These are phyloP conservation scores for Thielaviopsis euricoi DNA, from an alignment of 2,329 filamentous ascomycete genomes.

Conservation along the genomic window DNA sequence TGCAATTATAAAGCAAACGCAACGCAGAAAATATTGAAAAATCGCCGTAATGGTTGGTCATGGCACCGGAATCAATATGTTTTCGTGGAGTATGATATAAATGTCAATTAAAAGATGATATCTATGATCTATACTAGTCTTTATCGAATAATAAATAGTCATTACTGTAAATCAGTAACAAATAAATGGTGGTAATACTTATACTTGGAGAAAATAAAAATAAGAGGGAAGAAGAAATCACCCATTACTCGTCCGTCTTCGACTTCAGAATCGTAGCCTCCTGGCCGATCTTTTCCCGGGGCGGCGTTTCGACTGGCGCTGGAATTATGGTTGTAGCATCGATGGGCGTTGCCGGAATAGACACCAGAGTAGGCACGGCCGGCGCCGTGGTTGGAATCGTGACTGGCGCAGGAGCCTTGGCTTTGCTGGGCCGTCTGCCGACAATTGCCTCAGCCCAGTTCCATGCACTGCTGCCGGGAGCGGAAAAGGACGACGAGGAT, in stretches of 20 bases:
- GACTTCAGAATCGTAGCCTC: not conserved
- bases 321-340: not conserved
- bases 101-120: not conserved
- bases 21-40: no score
- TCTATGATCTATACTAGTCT: not conserved
- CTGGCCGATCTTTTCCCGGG: not conserved
- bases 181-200: not conserved
- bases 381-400: no score
- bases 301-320: not conserved
- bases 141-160: not conserved
- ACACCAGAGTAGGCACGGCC: not conserved
- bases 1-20: no score
- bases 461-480: conserved; percentile 20
- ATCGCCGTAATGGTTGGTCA: no score
- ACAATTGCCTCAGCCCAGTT: conserved; percentile 40
- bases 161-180: not conserved
- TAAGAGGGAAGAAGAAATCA: no score
- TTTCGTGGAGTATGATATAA: no score
- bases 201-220: not conserved
- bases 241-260: not conserved
- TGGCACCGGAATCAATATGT: no score
- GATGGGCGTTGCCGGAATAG: not conserved
- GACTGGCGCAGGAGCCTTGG: not conserved
- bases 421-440: conserved; percentile 20
- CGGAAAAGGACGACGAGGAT: not conserved